Base-by-base conservation (phyloP, 352 stramenopile species). In the Pythium phragmitis region DNA sequence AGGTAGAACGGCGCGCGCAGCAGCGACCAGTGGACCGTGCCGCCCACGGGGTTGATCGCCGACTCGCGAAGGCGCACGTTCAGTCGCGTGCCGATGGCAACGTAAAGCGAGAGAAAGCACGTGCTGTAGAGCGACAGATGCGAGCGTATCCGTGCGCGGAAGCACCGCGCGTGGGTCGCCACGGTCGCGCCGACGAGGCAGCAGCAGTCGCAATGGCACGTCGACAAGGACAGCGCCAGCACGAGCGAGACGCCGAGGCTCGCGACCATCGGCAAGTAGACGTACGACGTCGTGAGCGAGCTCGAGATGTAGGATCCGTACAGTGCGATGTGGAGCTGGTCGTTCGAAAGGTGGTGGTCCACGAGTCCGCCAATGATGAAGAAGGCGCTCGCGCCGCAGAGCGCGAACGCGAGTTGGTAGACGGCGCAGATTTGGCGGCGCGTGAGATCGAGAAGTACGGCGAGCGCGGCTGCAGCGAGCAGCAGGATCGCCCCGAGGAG, bases 1-100 rank as follows among this genome's bases (percentile, higher is more conserved):
- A 92, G 60, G 48, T 77, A 89, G 65, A 88, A 89, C 12, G 85
- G 81, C 48, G 81, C 83, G 0, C 75, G 72, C 14, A 92, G 67
- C 62, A 91, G 70, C 46, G 69, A 72, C 85, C 81, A 94, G 68
- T 94, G 82, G 37, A 94, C 54, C 7, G 85, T 92, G 8, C 85
- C 83, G 14, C 83, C 83, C 1, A 89, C 75, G 2, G 83, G 85
- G 49, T 92, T 85, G 61, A 94, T 92, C 34, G 85, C 85, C 0
- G 82, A 92, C 13, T 83, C 76, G 0, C 80, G 76, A 3, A 94
- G 64, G 14, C 85, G 73, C 16, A 82, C 85, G 55, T 94, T 94
- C 36, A 94, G 67, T 13, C 85, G 81, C 48, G 76, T 76, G 33
- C 85, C 83, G 19, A 90, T 81, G 11, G 72, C 76, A 14, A 88